Conservation (phyloP, 345 rosid genomes). For the Cardiospermum halicacabum region DNA sequence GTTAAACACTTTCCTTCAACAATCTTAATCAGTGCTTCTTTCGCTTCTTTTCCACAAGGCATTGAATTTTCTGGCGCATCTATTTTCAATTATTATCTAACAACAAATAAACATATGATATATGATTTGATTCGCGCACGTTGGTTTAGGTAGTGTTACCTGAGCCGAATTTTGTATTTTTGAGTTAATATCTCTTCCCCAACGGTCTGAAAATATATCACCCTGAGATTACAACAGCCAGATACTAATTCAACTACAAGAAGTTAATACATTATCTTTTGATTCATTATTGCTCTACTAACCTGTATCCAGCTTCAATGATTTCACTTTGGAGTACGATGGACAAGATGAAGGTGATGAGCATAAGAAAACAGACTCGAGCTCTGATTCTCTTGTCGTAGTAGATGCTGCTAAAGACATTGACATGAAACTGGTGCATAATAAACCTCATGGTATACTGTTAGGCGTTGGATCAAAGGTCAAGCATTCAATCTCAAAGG, state of each 20-base stretch:
- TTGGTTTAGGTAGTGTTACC: slow-evolving; percentile 31
- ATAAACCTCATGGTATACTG: too few relatives aligned
- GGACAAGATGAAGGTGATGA: too few relatives aligned
- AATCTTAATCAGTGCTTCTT: slow-evolving; percentile 52
- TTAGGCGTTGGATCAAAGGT: too few relatives aligned
- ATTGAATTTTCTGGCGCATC: slow-evolving; percentile 81
- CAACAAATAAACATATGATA: too few relatives aligned
- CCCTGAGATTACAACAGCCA: slow-evolving; percentile 19
- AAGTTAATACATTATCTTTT: background rate
- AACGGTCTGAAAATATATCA: slow-evolving; percentile 30
- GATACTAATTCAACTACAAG: background rate
- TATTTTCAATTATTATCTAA: too few relatives aligned
- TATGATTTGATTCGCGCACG: background rate
- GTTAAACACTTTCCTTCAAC: slow-evolving; percentile 63
- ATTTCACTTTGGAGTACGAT: slow-evolving; percentile 55
- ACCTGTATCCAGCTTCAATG: slow-evolving; percentile 69
- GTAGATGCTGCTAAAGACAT: too few relatives aligned
- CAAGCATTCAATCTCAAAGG: too few relatives aligned
- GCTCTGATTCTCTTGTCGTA: too few relatives aligned
- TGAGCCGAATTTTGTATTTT: slow-evolving; percentile 68
- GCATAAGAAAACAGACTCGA: too few relatives aligned
- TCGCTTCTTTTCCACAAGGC: slow-evolving; percentile 75
- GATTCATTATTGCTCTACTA: slow-evolving; percentile 11
- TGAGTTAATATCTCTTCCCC: slow-evolving; percentile 59
- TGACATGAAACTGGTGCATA: too few relatives aligned